A percentile compares a stretch with the other conserved stretches of the same genome.
Conservation (phyloP, 2,329 filamentous ascomycete genomes). For the Endocalyx cinctus region DNA sequence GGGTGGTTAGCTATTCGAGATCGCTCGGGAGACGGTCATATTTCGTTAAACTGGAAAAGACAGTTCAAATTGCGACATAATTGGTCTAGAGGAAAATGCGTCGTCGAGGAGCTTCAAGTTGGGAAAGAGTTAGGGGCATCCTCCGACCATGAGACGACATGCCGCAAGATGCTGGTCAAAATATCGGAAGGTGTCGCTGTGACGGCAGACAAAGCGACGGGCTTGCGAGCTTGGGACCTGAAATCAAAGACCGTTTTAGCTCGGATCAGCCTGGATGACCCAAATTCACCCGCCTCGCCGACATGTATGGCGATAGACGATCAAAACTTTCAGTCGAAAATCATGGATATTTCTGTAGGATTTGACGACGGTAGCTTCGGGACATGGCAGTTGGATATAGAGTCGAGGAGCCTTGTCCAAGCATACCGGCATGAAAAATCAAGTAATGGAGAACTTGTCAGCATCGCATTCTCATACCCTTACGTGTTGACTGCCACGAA, state of each 20-base stretch:
- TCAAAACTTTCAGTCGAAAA: constrained; percentile 34
- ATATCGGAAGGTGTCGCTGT: constrained; percentile 73
- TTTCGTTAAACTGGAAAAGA: constrained; percentile 42
- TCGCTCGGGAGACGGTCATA: constrained; percentile 32
- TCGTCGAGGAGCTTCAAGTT: constrained; percentile 67
- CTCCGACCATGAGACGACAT: constrained; percentile 28
- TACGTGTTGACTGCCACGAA: constrained; percentile 77
- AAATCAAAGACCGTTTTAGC: constrained; percentile 60
- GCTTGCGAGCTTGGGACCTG: constrained; percentile 75
- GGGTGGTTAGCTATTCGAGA: constrained; percentile 51
- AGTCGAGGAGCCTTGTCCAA: constrained; percentile 37
- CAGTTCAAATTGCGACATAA: constrained; percentile 88
- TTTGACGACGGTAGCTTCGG: constrained; percentile 69
- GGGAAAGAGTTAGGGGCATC: constrained; percentile 13
- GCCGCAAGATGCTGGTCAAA: constrained; percentile 68
- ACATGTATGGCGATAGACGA: constrained; percentile 65
- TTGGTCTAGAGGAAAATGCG: constrained; percentile 80
- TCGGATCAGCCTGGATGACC: constrained; percentile 30
- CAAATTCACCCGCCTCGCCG: constrained; percentile 34
- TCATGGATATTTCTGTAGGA: constrained; percentile 61
- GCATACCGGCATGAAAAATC: constrained; percentile 58
- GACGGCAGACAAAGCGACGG: constrained; percentile 65
- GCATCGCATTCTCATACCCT: constrained; percentile 67
- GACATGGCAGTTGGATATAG: constrained; percentile 58
- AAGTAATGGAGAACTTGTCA: constrained; percentile 61